These are phyloP conservation scores for Sugiyamaella floridensis DNA, from an alignment of 805 yeast genomes.

Conservation along the genomic window DNA sequence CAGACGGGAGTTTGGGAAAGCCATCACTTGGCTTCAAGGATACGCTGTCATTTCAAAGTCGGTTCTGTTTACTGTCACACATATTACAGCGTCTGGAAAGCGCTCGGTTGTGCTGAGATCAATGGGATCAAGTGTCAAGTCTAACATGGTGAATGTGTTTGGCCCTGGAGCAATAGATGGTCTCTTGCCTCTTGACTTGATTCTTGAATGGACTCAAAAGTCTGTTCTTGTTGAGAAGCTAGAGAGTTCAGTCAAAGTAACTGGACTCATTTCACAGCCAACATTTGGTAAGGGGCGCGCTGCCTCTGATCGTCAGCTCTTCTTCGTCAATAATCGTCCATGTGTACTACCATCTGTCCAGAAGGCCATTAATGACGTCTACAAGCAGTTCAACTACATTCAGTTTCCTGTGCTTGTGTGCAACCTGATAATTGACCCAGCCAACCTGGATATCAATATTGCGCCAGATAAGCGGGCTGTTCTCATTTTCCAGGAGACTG, in stretches of 20 bases:
- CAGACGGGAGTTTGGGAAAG: slow-evolving; percentile 65
- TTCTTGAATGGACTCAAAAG: slow-evolving; percentile 7
- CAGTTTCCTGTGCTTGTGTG: slow-evolving; percentile 69
- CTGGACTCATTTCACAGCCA: slow-evolving; percentile 64
- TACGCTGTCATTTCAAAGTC: slow-evolving; percentile 57
- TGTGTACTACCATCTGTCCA: slow-evolving; percentile 47
- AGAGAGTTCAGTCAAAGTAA: slow-evolving; percentile 23
- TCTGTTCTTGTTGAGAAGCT: slow-evolving; percentile 27
- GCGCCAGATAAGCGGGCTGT: slow-evolving; percentile 85
- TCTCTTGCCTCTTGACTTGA: slow-evolving; percentile 43
- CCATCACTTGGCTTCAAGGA: slow-evolving; percentile 55
- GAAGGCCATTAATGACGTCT: slow-evolving; percentile 64
- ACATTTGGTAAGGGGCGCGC: slow-evolving; percentile 75
- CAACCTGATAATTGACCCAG: slow-evolving; percentile 48
- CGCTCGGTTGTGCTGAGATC: slow-evolving; percentile 53
- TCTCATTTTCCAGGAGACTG: slow-evolving; percentile 57
- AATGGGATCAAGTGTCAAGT: slow-evolving; percentile 41
- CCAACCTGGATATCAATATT: slow-evolving; percentile 65
- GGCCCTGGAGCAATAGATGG: slow-evolving; percentile 63
- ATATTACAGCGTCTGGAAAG: slow-evolving; percentile 40
- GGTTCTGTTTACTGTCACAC: slow-evolving; percentile 55
- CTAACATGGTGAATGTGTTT: slow-evolving; percentile 59
- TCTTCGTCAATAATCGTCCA: slow-evolving; percentile 74
- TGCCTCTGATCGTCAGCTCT: slow-evolving; percentile 64
- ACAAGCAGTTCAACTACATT: slow-evolving; percentile 59